phyloP scores from a whole-genome alignment of 345 rosid species.

The Brassica napus region DNA sequence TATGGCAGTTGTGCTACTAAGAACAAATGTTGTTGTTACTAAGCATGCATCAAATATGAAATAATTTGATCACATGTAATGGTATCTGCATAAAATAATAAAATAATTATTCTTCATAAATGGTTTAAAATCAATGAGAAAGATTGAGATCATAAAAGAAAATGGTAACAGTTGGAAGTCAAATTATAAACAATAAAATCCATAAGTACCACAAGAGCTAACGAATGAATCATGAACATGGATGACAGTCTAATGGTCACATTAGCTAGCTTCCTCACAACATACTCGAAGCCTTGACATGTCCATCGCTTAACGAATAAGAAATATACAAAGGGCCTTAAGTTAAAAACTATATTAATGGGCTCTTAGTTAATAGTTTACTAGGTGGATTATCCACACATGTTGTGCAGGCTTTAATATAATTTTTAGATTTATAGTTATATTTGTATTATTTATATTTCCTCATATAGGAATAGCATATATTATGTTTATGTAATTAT shows the following conservation, averaged over 20 bases:
- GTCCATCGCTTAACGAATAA: no score
- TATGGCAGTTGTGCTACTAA: background rate
- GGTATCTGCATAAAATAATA: background rate
- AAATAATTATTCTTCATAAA: background rate
- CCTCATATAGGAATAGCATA: no score
- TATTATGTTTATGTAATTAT: no score
- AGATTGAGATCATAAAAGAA: background rate
- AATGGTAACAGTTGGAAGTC: background rate
- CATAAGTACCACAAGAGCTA: slow-evolving; percentile 74
- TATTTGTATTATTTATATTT: no score
- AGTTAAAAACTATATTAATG: no score
- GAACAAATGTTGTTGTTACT: background rate
- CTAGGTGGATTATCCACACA: no score
- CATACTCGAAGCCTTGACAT: no score
- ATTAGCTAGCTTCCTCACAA: slow-evolving; percentile 59
- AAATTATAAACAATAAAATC: slow-evolving; percentile 47
- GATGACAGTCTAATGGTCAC: slow-evolving; percentile 70
- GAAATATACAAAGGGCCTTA: no score
- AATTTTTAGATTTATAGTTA: no score
- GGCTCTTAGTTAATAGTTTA: no score
- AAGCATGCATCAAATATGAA: background rate
- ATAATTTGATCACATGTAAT: background rate
- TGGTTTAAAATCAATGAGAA: background rate
- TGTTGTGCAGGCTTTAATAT: no score
- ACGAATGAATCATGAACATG: slow-evolving; percentile 85